Base-by-base conservation (phyloP, 805 yeast genomes). In the Lipomyces mesembrius region DNA sequence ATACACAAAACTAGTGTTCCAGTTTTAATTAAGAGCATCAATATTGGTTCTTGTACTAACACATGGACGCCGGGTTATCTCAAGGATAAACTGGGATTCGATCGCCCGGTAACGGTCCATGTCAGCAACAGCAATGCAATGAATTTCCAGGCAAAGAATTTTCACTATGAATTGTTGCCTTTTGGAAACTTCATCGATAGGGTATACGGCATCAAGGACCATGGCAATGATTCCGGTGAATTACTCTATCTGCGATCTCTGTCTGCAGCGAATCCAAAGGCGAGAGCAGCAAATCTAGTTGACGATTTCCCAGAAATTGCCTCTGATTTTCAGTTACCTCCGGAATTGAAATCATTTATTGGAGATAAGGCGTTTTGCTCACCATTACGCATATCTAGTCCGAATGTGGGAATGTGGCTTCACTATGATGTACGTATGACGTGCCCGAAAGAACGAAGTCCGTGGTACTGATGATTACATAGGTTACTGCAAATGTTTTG, bases 361-460 rank as follows among this genome's bases (percentile, higher is more conserved):
- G 65, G 60, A n/a, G 61, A 54, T 14, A 68, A 67, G 17, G 73
- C 69, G 56, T 77, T 76, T 61, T 77, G 80, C 9, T 75, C 80
- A 0, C 80, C 79, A 5, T 64, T 79, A 55, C 61, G 80, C 49
- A 69, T 79, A 22, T 73, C 81, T 1, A 76, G 80, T 34, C 71
- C 79, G 3, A 69, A 71, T 20, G 76, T 78, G 1, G 69, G 76
- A 4, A 74, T 77, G 67, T 78, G 80, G 80, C 75, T 79, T 7
- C 81, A 76, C 54, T 79, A 78, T 68, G 80, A 79, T 61, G 79
- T 64, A 60, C 4, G 34, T 12, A 12, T 2, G 20, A 5, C 60
- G 25, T 29, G 4, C 17, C 5, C 1, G 39, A 29, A 14, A 27
- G 11, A 34, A 8, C 9, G 34, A 22, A 14, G n/a, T 46, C 20